Base-by-base conservation (phyloP, 257 asterid genomes). In the Handroanthus guayacan region DNA sequence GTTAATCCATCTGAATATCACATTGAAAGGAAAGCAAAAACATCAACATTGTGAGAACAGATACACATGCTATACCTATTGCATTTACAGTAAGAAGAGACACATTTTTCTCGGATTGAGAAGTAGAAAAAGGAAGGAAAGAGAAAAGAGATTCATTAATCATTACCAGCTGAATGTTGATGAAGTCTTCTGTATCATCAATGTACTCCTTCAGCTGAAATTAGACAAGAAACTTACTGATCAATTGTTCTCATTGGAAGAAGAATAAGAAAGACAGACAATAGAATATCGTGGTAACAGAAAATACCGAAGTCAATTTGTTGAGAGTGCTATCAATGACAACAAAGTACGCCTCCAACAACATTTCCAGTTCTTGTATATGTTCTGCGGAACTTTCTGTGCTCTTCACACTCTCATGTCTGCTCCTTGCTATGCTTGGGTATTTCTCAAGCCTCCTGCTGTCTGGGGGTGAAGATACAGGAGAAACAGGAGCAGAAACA, bases 261-360 rank as follows among this genome's bases (percentile, higher is more conserved):
- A 57, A 36, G 67, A 52, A 69, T 6, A 75, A 71, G 72, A 54
- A 16, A 67, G 2, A 31, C 10, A 55, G 68, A 74, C 67, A 69
- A 10, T 6, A 51, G 60, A 52, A 38, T 54, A 56, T n/a, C 18
- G 69, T 67, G 60, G 74, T 65, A 0, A 72, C 13, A 62, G 78
- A 81, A 57, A 55, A 83, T 90, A 95, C 99, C 92, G 99, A 95
- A 36, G 99, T 95, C 84, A 95, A 83, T 84, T 95, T 95, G 84
- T 93, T 95, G 80, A 91, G 96, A 52, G 99, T 95, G 89, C 97
- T 91, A 82, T 95, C 99, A 56, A 95, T 95, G 78, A 95, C 97
- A 80, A 95, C 99, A 78, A 95, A 95, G 79, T 95, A 95, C 60
- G 99, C 99, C 86, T 95, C 99, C 91, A 95, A 82, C 78, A 95